These are phyloP conservation scores for Diversispora epigaea DNA, from an alignment of 192 early-diverging fungal species.

Conservation along the genomic window DNA sequence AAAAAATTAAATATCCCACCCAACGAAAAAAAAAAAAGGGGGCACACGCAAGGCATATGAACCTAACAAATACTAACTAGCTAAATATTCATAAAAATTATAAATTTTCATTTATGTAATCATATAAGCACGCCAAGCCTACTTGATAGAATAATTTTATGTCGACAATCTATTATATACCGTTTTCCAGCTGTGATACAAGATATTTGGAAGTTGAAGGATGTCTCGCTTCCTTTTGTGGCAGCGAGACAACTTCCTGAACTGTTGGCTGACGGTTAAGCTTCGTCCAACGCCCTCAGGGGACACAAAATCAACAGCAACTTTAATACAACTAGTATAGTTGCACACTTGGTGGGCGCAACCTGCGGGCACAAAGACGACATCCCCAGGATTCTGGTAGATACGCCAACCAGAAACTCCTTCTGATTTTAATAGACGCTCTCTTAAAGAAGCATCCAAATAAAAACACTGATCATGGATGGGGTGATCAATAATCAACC, in stretches of 20 bases:
- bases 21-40: too few relatives aligned
- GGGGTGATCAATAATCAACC: constrained; percentile 43
- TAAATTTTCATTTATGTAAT: not conserved
- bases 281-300: constrained; percentile 58
- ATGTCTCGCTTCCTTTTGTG: constrained; percentile 51
- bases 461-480: constrained; percentile 71
- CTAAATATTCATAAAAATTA: not conserved
- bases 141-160: not conserved
- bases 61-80: too few relatives aligned
- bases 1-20: too few relatives aligned
- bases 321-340: constrained; percentile 62
- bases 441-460: constrained; percentile 48
- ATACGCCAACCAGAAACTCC: constrained; percentile 56
- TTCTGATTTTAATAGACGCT: constrained; percentile 39
- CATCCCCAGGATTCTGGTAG: constrained; percentile 69
- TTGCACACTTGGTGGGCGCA: constrained; percentile 76
- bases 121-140: too few relatives aligned
- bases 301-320: constrained; percentile 71
- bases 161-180: not conserved
- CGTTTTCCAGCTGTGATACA: constrained; percentile 39
- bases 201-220: constrained; percentile 50
- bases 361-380: constrained; percentile 76
- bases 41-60: too few relatives aligned
- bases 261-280: constrained; percentile 47
- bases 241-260: constrained; percentile 39